Evolutionary conservation across 1,284 basidiomycete species (phyloP).

Genomic region (Sporisorium graminicola): DNA sequence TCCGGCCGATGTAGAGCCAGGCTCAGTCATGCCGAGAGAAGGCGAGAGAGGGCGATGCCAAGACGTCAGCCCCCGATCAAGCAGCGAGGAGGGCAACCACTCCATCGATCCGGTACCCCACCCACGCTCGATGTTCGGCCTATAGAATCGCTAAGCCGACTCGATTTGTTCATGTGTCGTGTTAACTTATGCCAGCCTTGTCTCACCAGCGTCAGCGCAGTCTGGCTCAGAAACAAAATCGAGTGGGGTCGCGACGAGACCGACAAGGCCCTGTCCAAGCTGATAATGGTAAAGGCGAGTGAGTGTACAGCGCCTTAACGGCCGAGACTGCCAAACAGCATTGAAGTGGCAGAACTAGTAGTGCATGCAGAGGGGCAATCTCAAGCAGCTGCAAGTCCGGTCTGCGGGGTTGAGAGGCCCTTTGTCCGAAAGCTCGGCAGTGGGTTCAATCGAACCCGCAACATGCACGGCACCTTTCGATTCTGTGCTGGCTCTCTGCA

Average conservation of each 20-base stretch:
- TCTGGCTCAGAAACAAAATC: background rate
- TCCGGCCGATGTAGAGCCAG: background rate
- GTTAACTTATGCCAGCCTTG: background rate
- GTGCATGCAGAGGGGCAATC: no score
- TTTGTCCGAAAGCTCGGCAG: background rate
- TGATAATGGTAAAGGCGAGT: background rate
- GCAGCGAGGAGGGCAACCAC: background rate
- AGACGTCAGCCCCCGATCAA: no score
- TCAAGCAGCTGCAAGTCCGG: background rate
- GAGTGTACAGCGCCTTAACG: background rate
- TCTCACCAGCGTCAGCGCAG: background rate
- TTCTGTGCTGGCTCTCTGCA: background rate
- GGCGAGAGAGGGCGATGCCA: no score
- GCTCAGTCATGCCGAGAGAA: no score
- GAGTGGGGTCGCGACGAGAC: background rate
- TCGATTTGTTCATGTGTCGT: background rate
- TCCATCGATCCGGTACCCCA: no score
- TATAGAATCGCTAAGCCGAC: background rate
- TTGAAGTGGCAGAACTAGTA: background rate
- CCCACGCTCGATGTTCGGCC: background rate
- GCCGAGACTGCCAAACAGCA: background rate
- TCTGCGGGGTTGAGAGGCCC: constrained; percentile 2
- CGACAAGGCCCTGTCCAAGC: background rate
- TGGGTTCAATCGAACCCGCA: background rate
- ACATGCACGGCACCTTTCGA: background rate